Evolutionary conservation across 805 yeast species (phyloP).

Genomic region (Kluyveromyces siamensis): DNA sequence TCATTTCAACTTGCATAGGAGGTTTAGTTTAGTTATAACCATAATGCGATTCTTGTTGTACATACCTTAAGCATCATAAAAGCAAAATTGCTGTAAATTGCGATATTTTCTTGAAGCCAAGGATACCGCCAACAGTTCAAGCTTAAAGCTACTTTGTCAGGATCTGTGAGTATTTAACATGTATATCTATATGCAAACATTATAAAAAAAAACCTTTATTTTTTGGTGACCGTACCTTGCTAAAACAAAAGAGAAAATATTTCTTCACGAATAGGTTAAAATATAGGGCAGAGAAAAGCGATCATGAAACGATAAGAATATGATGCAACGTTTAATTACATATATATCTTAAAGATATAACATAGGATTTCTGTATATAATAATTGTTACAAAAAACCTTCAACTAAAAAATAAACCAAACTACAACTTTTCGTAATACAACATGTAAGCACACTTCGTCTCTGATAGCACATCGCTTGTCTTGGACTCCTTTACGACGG

Average conservation of each 20-base stretch:
- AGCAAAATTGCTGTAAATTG: no score
- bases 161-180: no score
- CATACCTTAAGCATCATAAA: not conserved
- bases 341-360: no score
- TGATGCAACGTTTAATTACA: no score
- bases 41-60: not conserved
- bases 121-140: not conserved
- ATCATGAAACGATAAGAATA: no score
- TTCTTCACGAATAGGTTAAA: not conserved
- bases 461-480: constrained; percentile 53
- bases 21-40: not conserved
- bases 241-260: no score
- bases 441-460: constrained; percentile 71
- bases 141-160: no score
- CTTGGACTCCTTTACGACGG: constrained; percentile 54
- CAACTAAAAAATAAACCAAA: not conserved
- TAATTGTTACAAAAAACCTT: not conserved
- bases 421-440: constrained; percentile 59
- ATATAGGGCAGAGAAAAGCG: not conserved
- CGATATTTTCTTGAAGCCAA: no score
- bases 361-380: not conserved
- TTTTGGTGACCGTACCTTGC: not conserved
- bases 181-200: not conserved
- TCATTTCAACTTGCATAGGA: no score
- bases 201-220: not conserved